Evolutionary conservation across 2,329 filamentous ascomycete species (phyloP).

Genomic region (Didymella segeticola): DNA sequence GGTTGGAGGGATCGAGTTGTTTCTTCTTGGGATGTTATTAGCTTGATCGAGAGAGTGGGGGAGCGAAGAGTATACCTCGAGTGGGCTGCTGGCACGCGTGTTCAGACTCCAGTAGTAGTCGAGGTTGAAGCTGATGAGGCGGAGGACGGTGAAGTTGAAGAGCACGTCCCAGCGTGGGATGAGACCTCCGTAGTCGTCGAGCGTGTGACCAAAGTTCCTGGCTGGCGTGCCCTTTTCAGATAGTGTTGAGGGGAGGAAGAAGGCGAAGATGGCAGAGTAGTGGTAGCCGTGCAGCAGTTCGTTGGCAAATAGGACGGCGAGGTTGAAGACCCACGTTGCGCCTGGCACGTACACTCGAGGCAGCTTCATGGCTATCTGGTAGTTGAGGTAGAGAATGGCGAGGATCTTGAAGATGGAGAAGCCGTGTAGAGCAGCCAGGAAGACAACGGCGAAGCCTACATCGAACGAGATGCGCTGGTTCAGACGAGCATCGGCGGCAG

Average conservation of each 20-base stretch:
- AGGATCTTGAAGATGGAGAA: conserved; percentile 85
- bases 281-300: conserved; percentile 82
- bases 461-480: conserved; percentile 82
- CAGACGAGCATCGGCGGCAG: conserved; percentile 60
- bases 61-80: conserved; percentile 73
- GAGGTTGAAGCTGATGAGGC: conserved; percentile 94
- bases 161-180: conserved; percentile 93
- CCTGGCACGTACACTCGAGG: conserved; percentile 74
- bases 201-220: conserved; percentile 69
- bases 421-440: conserved; percentile 81
- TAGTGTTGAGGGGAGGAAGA: conserved; percentile 54
- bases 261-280: conserved; percentile 67
- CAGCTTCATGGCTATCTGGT: conserved; percentile 74
- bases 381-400: conserved; percentile 81
- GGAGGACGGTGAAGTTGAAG: conserved; percentile 93
- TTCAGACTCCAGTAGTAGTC: conserved; percentile 94
- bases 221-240: conserved; percentile 54
- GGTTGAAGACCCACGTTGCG: conserved; percentile 89
- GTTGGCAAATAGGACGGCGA: conserved; percentile 85
- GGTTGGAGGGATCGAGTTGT: conserved; percentile 83
- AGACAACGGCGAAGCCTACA: conserved; percentile 78
- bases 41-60: conserved; percentile 38
- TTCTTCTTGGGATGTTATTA: conserved; percentile 93
- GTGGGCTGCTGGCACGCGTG: conserved; percentile 64
- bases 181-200: conserved; percentile 84